phyloP scores from a whole-genome alignment of 2,329 filamentous ascomycete species.

The Hansfordia pulvinata region DNA sequence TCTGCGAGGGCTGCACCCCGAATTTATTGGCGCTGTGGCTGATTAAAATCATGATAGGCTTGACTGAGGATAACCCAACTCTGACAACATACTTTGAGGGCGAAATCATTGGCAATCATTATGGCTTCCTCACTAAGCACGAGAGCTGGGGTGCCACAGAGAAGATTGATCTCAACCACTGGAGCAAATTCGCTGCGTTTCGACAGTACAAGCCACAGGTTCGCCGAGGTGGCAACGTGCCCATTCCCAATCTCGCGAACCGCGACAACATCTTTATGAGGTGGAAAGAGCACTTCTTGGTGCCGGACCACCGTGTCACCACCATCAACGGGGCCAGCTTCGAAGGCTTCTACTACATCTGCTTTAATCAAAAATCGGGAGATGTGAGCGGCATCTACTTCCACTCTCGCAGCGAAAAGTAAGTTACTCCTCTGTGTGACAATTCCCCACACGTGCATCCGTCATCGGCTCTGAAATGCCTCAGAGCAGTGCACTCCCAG shows the following conservation, averaged over 20 bases:
- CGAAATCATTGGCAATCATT: conserved; percentile 91
- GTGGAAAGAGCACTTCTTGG: conserved; percentile 97
- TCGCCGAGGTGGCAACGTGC: conserved; percentile 39
- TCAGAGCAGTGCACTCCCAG: conserved; percentile 4
- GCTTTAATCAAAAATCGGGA: conserved; percentile 85
- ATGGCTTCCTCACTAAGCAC: conserved; percentile 85
- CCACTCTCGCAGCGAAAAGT: conserved; percentile 97
- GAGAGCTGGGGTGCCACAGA: conserved; percentile 83
- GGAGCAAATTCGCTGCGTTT: conserved; percentile 82
- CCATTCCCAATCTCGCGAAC: conserved; percentile 59
- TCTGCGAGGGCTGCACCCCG: too few species aligned
- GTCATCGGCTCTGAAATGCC: too few species aligned
- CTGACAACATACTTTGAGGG: conserved; percentile 96
- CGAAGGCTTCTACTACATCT: conserved; percentile 98
- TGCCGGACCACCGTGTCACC: conserved; percentile 83
- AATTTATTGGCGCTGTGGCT: too few species aligned
- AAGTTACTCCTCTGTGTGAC: conserved; percentile 21
- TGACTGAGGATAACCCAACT: conserved; percentile 94
- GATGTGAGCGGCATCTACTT: conserved; percentile 92
- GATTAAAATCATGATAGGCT: too few species aligned
- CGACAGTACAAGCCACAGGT: conserved; percentile 53
- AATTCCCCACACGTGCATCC: neutral
- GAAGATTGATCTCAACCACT: conserved; percentile 86
- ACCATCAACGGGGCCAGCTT: conserved; percentile 93
- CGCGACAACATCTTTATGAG: conserved; percentile 93